Evolutionary conservation across 768 basidiomycete genomes (phyloP), one percentile per base, ranked within the genome.

Genomic region (Calvatia gigantea): DNA sequence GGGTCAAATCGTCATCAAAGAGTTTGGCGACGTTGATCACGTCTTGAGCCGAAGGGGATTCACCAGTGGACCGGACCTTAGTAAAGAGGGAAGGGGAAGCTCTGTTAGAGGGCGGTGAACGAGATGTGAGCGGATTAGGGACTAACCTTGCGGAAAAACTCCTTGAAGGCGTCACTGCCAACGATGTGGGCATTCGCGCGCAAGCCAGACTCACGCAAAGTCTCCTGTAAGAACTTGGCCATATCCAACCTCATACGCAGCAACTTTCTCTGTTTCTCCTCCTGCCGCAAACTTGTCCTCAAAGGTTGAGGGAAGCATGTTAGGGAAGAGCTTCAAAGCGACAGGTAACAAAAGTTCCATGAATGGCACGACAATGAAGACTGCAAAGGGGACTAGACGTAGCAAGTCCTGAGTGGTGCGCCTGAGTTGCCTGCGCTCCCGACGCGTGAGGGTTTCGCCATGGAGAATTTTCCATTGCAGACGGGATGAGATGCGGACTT

Each of bases 191-290:
- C 85, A 58, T 91, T 92, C 7, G 92, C 92, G 69, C 91, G 94
- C 57, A 98, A 77, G 35, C 93, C 94, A 1, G 90, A 93, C 73
- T 98, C 97, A 35, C 92, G 85, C 42, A 99, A 81, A 0, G 97
- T 98, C 70, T 99, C 97, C 64, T 98, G 96, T 23, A 99, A 78
- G 79, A 98, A 99, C 67, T 99, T 98, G 64, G 97, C 97, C 96
- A 98, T 98, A 69, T 97, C 95, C 32, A 99, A 78, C 56, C 96
- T 82, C 25, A 97, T 93, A 56, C 94, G 87, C 42, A 99, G 86
- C 2, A 98, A 79, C 67, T 98, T 98, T 63, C 96, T 87, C 65
- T 96, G 84, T 70, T 99, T 99, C 73, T 98, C 97, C 70, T 97
- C 93, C n/a, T 51, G 92, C 93, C 38, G 94, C 87, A 65, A 87